These are phyloP conservation scores for Graphilbum sp. DNA, from an alignment of 2,329 filamentous ascomycete species.

Conservation along the genomic window DNA sequence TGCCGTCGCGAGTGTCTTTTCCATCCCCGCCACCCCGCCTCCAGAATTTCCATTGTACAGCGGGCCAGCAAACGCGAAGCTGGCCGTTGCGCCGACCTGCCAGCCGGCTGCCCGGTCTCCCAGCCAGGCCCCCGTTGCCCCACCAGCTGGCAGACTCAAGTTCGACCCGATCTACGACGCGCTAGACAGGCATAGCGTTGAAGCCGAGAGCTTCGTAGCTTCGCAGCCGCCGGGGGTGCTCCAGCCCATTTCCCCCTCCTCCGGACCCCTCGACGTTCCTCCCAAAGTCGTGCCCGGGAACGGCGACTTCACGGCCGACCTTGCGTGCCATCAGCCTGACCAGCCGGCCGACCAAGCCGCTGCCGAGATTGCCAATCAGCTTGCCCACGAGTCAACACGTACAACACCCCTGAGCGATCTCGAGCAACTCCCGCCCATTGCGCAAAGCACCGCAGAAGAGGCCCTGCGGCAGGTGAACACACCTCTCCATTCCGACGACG, in stretches of 20 bases:
- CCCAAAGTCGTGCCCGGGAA: too few species aligned
- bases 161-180: not conserved
- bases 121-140: not conserved
- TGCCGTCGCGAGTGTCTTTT: conserved; percentile 1
- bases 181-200: not conserved
- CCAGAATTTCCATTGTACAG: not conserved
- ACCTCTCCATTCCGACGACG: not conserved
- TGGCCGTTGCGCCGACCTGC: not conserved
- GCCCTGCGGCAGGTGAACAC: not conserved
- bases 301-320: not conserved
- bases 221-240: too few species aligned
- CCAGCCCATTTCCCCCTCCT: too few species aligned
- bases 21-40: not conserved
- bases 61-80: not conserved
- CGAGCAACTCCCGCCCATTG: too few species aligned
- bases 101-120: not conserved
- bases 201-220: too few species aligned
- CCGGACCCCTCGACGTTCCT: too few species aligned
- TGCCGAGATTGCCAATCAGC: not conserved
- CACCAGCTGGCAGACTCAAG: not conserved
- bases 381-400: not conserved
- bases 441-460: too few species aligned
- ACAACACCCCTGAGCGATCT: too few species aligned
- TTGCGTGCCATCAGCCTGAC: not conserved
- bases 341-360: not conserved